phyloP scores from a whole-genome alignment of 164 flowering plant species.

The Aristolochia californica region DNA sequence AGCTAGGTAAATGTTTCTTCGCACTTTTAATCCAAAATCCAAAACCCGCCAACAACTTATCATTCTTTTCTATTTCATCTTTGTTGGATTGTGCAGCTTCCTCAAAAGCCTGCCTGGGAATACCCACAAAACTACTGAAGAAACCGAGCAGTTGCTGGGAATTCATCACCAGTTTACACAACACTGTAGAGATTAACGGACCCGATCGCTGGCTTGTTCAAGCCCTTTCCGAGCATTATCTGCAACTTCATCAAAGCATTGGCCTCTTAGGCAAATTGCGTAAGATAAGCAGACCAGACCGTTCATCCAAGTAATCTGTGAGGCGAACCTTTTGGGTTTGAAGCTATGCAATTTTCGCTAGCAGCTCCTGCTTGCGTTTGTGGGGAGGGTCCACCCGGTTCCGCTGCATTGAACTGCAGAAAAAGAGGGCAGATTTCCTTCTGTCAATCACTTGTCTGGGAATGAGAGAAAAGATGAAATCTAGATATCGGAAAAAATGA shows the following conservation, averaged over 20 bases:
- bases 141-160: not conserved
- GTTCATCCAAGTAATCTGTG: slow-evolving; percentile 68
- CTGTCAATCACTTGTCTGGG: slow-evolving; percentile 15
- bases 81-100: slow-evolving; percentile 47
- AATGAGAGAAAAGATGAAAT: slow-evolving; percentile 10
- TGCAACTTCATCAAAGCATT: slow-evolving; percentile 62
- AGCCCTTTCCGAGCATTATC: slow-evolving; percentile 67
- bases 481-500: slow-evolving; percentile 16
- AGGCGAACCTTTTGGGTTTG: slow-evolving; percentile 77
- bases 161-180: not conserved
- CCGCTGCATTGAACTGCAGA: slow-evolving; percentile 39
- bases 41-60: slow-evolving; percentile 43
- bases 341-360: slow-evolving; percentile 65
- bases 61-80: slow-evolving; percentile 47
- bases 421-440: slow-evolving; percentile 20
- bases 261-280: slow-evolving; percentile 78
- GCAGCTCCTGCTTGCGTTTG: slow-evolving; percentile 52
- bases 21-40: slow-evolving; percentile 48
- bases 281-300: slow-evolving; percentile 53
- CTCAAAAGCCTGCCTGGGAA: slow-evolving; percentile 44
- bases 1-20: slow-evolving; percentile 65
- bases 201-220: slow-evolving; percentile 62
- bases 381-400: slow-evolving; percentile 18
- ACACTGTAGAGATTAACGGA: slow-evolving; percentile 17
- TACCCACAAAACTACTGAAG: too few species aligned